Conservation (phyloP, 1,139 yeast genomes). For the Kazachstania sp. region DNA sequence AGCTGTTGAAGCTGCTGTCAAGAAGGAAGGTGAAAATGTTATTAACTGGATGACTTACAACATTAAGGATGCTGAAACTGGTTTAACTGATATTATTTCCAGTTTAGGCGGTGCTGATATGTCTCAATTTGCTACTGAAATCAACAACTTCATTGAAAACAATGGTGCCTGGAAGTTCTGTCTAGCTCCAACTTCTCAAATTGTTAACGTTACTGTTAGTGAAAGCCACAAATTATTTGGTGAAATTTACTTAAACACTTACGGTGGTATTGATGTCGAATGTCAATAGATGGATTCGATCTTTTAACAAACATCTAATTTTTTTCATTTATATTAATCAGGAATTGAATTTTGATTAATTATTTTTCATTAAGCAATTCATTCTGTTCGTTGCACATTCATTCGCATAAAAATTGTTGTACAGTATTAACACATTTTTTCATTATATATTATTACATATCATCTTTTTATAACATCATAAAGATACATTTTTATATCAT, state of each 20-base stretch:
- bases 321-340: not conserved
- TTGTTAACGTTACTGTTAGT: slow-evolving; percentile 2
- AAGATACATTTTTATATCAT: no score
- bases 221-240: not conserved
- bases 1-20: slow-evolving; percentile 1
- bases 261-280: slow-evolving; percentile 4
- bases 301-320: not conserved
- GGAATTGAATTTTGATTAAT: not conserved
- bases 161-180: slow-evolving; percentile 5
- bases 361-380: no score
- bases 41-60: slow-evolving; percentile 4
- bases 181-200: slow-evolving; percentile 2
- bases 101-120: not conserved
- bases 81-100: not conserved
- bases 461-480: no score
- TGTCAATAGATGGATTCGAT: not conserved
- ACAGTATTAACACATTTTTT: no score
- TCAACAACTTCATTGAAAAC: slow-evolving; percentile 1
- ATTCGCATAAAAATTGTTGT: no score
- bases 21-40: slow-evolving; percentile 2
- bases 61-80: slow-evolving; percentile 1
- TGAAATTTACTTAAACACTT: slow-evolving; percentile 4
- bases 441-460: no score
- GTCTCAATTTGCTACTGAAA: slow-evolving; percentile 1
- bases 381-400: no score